Percentiles rank a stretch among this genome's conserved stretches.
Conservation (phyloP, 164 flowering plant genomes). For the Aristolochia contorta region DNA sequence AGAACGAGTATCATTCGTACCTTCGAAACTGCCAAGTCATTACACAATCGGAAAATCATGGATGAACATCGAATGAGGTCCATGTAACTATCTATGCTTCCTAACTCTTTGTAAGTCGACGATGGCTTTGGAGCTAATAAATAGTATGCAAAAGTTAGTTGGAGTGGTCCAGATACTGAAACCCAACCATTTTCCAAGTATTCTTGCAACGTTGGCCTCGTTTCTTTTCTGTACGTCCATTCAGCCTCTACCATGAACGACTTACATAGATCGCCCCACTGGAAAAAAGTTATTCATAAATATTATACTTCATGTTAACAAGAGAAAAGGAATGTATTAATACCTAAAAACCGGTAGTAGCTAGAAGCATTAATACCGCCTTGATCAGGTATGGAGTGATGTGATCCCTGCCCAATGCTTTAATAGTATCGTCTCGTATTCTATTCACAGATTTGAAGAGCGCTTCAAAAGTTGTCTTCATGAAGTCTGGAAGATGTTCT, state of each 20-base stretch:
- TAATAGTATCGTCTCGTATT: conserved; percentile 22
- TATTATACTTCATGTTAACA: background rate
- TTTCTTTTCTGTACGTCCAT: conserved; percentile 31
- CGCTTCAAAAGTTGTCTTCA: conserved; percentile 35
- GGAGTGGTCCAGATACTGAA: conserved; percentile 37
- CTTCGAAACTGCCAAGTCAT: conserved; percentile 28
- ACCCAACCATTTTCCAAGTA: conserved; percentile 41
- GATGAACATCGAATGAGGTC: conserved; percentile 17
- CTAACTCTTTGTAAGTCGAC: conserved; percentile 10
- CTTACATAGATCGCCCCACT: conserved; percentile 49
- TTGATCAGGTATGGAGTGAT: conserved; percentile 23
- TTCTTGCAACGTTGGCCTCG: conserved; percentile 34
- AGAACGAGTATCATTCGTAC: too few relatives aligned
- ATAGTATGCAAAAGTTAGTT: conserved; percentile 23
- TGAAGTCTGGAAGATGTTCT: conserved; percentile 34
- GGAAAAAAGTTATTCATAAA: conserved; percentile 1
- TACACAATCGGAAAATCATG: conserved; percentile 30
- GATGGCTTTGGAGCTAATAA: conserved; percentile 4
- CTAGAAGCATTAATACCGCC: conserved; percentile 28
- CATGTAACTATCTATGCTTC: conserved; percentile 10
- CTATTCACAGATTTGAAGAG: conserved; percentile 25
- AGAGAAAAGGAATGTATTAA: background rate
- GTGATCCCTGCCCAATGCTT: conserved; percentile 20
- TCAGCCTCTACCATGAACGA: conserved; percentile 43
- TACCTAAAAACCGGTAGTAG: background rate